Percentiles rank a stretch among this genome's conserved stretches.
phyloP scores from a whole-genome alignment of 352 stramenopile genomes.

The Phytophthora pisi region DNA sequence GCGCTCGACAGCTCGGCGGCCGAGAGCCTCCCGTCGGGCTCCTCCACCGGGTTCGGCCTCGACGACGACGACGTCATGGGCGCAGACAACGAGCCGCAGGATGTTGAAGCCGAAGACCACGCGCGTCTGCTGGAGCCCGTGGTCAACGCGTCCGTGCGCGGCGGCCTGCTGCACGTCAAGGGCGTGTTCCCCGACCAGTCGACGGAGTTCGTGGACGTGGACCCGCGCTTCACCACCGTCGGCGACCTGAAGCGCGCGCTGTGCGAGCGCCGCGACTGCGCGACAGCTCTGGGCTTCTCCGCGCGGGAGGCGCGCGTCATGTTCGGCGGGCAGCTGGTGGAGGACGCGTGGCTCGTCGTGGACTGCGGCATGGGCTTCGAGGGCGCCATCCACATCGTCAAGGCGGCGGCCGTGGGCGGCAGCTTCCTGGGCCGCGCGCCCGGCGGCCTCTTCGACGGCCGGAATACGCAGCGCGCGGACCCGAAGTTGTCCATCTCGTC shows the following conservation, averaged over 20 bases:
- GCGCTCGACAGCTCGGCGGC: constrained; percentile 12
- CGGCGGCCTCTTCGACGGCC: constrained; percentile 14
- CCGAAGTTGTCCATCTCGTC: constrained; percentile 72
- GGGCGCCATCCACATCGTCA: constrained; percentile 74
- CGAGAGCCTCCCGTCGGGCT: constrained; percentile 36
- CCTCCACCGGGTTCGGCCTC: constrained; percentile 1
- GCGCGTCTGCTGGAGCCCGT: constrained; percentile 37
- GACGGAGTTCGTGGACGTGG: constrained; percentile 81
- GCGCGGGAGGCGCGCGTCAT: constrained; percentile 64
- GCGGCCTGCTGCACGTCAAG: constrained; percentile 76
- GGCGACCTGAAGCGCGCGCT: constrained; percentile 70
- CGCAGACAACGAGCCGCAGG: neutral
- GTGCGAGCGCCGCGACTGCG: constrained; percentile 58
- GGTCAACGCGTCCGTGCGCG: constrained; percentile 57
- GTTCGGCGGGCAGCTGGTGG: constrained; percentile 76
- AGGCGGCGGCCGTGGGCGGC: constrained; percentile 25
- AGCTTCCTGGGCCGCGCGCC: constrained; percentile 17
- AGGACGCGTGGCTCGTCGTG: constrained; percentile 82
- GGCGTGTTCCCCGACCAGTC: constrained; percentile 84
- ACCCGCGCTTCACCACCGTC: constrained; percentile 72
- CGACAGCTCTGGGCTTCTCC: constrained; percentile 50
- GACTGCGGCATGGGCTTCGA: constrained; percentile 81
- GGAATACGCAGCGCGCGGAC: constrained; percentile 29
- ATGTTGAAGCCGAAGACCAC: constrained; percentile 12
- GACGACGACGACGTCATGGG: constrained; percentile 21